Conservation (phyloP, 148 eudicot genomes). For the Camellia granthamiana region DNA sequence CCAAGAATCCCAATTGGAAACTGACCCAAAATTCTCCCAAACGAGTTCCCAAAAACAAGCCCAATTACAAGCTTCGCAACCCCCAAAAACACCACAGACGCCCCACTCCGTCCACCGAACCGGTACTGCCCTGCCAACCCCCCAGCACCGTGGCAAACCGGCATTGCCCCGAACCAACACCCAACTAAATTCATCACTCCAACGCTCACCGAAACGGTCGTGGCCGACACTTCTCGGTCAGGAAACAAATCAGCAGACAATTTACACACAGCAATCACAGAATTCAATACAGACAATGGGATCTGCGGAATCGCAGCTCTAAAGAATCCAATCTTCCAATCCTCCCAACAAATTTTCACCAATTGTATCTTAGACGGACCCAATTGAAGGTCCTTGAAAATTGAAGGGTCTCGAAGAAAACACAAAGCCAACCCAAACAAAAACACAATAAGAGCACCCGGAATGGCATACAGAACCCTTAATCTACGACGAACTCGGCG, state of each 20-base stretch:
- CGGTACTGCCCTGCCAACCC: slow-evolving; percentile 61
- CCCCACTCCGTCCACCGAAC: slow-evolving; percentile 52
- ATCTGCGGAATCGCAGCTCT: slow-evolving; percentile 55
- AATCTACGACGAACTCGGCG: slow-evolving; percentile 23
- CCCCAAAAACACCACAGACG: slow-evolving; percentile 49
- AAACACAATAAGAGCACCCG: slow-evolving; percentile 46
- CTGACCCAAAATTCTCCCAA: slow-evolving; percentile 41
- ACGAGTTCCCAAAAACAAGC: slow-evolving; percentile 49
- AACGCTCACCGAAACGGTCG: slow-evolving; percentile 47
- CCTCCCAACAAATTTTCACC: slow-evolving; percentile 44
- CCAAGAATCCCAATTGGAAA: slow-evolving; percentile 59
- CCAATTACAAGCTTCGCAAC: slow-evolving; percentile 40
- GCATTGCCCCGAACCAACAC: slow-evolving; percentile 70
- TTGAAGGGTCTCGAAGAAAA: slow-evolving; percentile 51
- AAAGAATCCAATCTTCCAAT: slow-evolving; percentile 46
- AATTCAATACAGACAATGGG: slow-evolving; percentile 46
- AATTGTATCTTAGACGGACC: slow-evolving; percentile 46
- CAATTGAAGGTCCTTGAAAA: slow-evolving; percentile 26
- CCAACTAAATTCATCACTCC: slow-evolving; percentile 54
- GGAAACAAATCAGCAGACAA: slow-evolving; percentile 49
- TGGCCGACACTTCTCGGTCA: slow-evolving; percentile 33
- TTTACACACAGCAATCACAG: slow-evolving; percentile 58
- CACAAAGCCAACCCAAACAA: slow-evolving; percentile 35
- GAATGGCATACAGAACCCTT: slow-evolving; percentile 33
- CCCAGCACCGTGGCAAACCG: slow-evolving; percentile 60